phyloP scores from a whole-genome alignment of 2,329 filamentous ascomycete genomes.

The Fusarium sp. region DNA sequence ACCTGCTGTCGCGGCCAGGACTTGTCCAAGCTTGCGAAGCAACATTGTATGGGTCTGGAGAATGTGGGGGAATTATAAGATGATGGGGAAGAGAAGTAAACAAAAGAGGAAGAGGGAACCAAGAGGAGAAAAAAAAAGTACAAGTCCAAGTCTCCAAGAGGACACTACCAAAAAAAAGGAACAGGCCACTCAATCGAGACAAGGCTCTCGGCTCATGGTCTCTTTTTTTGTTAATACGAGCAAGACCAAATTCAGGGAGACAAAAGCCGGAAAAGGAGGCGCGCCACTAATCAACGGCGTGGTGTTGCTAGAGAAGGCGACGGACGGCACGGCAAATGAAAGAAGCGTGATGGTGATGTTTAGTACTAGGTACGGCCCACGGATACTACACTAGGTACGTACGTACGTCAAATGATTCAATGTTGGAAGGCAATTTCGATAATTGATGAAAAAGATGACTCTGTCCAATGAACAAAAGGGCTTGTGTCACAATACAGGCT shows the following conservation, averaged over 20 bases:
- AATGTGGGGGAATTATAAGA: conserved; percentile 22
- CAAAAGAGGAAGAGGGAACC: not conserved
- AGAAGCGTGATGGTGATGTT: conserved; percentile 25
- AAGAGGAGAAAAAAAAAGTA: not conserved
- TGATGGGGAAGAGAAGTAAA: conserved; percentile 7
- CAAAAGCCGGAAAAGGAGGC: conserved; percentile 43
- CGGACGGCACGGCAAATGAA: conserved; percentile 26
- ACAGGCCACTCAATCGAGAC: conserved; percentile 21
- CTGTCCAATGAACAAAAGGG: conserved; percentile 6
- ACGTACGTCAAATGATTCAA: no score
- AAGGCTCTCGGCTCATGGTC: conserved; percentile 2
- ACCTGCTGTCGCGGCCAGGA: conserved; percentile 49
- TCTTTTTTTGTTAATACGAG: conserved; percentile 7
- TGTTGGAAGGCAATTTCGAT: conserved; percentile 16
- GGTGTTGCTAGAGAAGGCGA: conserved; percentile 17
- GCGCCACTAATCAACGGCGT: conserved; percentile 37
- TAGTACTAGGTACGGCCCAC: not conserved
- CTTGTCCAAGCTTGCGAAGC: conserved; percentile 49
- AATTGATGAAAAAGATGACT: conserved; percentile 1
- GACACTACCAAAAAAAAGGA: not conserved
- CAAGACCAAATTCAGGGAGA: conserved; percentile 39
- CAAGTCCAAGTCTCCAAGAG: no score
- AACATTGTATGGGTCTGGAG: conserved; percentile 47
- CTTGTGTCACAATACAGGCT: conserved; percentile 28
- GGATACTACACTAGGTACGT: no score